Percentiles rank a stretch among this genome's conserved stretches.
Conservation (phyloP, 2,329 filamentous ascomycete genomes). For the Furcasterigmium sp. region DNA sequence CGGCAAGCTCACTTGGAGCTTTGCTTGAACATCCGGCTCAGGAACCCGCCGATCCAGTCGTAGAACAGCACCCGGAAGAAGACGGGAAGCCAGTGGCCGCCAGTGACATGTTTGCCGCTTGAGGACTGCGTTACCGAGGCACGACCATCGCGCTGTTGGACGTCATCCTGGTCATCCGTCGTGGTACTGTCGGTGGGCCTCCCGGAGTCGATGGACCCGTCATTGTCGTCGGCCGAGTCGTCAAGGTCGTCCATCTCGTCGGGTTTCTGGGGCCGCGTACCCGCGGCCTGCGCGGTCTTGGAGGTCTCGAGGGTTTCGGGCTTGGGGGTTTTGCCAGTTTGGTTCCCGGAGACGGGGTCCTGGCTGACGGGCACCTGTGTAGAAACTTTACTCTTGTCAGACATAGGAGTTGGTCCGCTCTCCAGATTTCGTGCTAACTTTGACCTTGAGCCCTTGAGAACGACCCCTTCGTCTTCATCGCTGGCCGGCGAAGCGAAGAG, state of each 20-base stretch:
- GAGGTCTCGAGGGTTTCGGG: constrained; percentile 1
- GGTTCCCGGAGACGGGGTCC: background rate
- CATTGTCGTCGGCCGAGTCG: background rate
- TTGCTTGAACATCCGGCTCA: constrained; percentile 15
- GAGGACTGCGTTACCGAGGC: constrained; percentile 14
- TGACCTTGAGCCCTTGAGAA: constrained; percentile 18
- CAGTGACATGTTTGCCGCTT: constrained; percentile 8
- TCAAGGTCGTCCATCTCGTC: constrained; percentile 6
- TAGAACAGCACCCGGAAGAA: constrained; percentile 30
- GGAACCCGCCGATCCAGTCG: constrained; percentile 30
- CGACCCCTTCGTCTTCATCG: constrained; percentile 37
- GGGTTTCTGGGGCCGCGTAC: constrained; percentile 3
- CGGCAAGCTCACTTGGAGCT: constrained; percentile 3
- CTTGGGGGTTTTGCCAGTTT: constrained; percentile 3
- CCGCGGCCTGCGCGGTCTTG: constrained; percentile 2
- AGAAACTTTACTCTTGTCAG: too few species aligned
- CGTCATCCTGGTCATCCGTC: constrained; percentile 2
- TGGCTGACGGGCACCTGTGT: background rate
- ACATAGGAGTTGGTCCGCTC: too few species aligned
- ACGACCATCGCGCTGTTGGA: constrained; percentile 12
- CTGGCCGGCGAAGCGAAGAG: constrained; percentile 17
- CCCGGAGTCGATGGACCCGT: too few species aligned
- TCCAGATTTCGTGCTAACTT: constrained; percentile 1
- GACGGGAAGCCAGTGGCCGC: constrained; percentile 23
- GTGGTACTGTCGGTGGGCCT: background rate